These are phyloP conservation scores for Cymodocea nodosa DNA, from an alignment of 116 monocot genomes.

Conservation along the genomic window DNA sequence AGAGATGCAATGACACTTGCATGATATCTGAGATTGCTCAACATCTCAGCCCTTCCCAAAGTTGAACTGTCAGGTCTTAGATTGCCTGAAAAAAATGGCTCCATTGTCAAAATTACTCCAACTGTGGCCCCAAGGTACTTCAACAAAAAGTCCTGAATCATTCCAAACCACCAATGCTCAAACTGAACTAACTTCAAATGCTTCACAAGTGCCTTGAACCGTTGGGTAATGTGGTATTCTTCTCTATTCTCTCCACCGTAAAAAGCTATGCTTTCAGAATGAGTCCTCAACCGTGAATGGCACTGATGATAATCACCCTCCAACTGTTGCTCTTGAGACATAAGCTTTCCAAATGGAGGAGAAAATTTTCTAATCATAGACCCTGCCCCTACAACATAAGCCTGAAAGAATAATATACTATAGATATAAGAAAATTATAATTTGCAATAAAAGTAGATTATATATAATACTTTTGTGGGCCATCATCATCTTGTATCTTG, in stretches of 20 bases:
- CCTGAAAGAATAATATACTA: conserved; percentile 26
- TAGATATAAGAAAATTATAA: too few species aligned
- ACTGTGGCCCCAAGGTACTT: conserved; percentile 98
- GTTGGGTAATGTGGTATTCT: conserved; percentile 50
- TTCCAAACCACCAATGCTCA: conserved; percentile 98
- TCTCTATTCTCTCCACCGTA: conserved; percentile 95
- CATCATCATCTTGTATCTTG: too few species aligned
- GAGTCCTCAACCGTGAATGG: conserved; percentile 83
- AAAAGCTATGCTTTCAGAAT: conserved; percentile 97
- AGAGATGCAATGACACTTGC: conserved; percentile 98
- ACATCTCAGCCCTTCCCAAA: conserved; percentile 93
- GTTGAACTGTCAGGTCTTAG: conserved; percentile 88
- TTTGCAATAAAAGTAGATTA: too few species aligned
- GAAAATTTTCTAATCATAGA: conserved; percentile 78
- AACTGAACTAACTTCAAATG: conserved; percentile 75
- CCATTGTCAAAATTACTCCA: conserved; percentile 83
- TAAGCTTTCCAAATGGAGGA: conserved; percentile 91
- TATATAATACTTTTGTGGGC: too few species aligned
- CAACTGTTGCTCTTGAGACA: conserved; percentile 89
- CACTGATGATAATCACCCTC: conserved; percentile 96
- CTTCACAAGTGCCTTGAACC: conserved; percentile 55
- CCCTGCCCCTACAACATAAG: conserved; percentile 91
- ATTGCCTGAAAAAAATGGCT: conserved; percentile 93
- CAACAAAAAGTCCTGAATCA: conserved; percentile 93
- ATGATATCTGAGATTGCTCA: conserved; percentile 97